These are phyloP conservation scores for Pichia sp. DNA, from an alignment of 1,139 yeast species.

Conservation along the genomic window DNA sequence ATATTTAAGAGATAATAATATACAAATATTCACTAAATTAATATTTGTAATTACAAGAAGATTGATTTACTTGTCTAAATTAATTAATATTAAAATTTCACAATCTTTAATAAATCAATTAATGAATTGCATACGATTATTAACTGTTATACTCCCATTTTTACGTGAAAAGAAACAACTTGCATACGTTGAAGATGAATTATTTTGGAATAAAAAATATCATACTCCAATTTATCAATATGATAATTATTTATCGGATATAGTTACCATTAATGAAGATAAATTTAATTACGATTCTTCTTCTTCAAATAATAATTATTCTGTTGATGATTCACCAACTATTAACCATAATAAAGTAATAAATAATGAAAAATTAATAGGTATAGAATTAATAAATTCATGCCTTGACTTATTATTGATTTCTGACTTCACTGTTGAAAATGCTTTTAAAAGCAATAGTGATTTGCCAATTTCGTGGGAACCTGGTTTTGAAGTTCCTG, in stretches of 20 bases:
- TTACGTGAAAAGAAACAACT: conserved; percentile 49
- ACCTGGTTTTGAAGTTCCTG: conserved; percentile 59
- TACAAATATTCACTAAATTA: conserved; percentile 47
- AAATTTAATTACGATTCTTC: not conserved
- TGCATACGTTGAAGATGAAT: conserved; percentile 30
- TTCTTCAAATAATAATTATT: not conserved
- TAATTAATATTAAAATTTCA: conserved; percentile 8
- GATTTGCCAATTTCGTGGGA: conserved; percentile 49
- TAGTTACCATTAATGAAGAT: not conserved
- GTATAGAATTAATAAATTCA: conserved; percentile 41
- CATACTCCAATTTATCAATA: not conserved
- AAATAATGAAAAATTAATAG: conserved; percentile 35
- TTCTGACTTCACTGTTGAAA: conserved; percentile 51
- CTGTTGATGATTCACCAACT: conserved; percentile 15
- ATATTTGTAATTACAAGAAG: conserved; percentile 38
- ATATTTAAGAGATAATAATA: conserved; percentile 52
- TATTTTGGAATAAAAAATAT: conserved; percentile 38
- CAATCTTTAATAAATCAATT: conserved; percentile 24
- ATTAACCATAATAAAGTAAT: conserved; percentile 22
- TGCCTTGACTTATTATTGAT: conserved; percentile 52
- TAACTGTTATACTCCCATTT: conserved; percentile 64
- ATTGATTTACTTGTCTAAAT: conserved; percentile 27
- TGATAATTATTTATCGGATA: not conserved
- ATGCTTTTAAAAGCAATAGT: conserved; percentile 4
- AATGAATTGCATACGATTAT: conserved; percentile 57